Base-by-base conservation (phyloP, 768 basidiomycete genomes). In the Kwoniella mangroviensis region DNA sequence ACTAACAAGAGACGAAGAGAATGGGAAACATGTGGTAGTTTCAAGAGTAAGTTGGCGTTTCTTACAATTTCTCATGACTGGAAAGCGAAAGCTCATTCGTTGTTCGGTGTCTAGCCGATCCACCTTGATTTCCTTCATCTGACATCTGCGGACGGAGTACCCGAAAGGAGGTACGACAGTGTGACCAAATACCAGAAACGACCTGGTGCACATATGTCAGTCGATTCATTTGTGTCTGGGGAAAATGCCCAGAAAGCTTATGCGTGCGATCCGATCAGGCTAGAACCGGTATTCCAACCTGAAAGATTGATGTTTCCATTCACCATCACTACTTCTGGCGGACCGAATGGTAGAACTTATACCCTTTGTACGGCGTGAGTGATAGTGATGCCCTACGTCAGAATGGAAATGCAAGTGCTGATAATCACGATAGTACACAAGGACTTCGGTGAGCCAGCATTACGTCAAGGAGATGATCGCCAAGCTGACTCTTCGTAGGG, bases 271-370 rank as follows among this genome's bases (percentile, higher is more conserved):
- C 3, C 12, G 21, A 42, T 13, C 34, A 78, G 73, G 53, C 43
- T 70, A 28, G 72, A 77, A 40, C 74, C 70, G 4, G 61, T 66
- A n/a, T 68, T 65, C 21, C 67, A 76, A 53, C 75, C 75, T 2
- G 75, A 77, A 60, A 56, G 77, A 66, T 59, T 81, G 62, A 79
- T 81, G 77, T 80, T 72, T 55, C 79, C 79, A 3, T 79, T 81
- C 59, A 81, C 79, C 1, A 68, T 81, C 17, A 65, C 74, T 4
- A 70, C 74, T 4, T 63, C 70, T 17, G 68, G 52, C 4, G 67
- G 64, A 17, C 40, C 42, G 15, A 71, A 69, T n/a, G 72, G 71
- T 1, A 45, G 72, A 49, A 69, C 75, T 21, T 79, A 77, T 67
- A 79, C 79, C 0, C 72, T 81, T 11, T 81, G 79, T 53, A 73